These are phyloP conservation scores for Pythium volutum DNA, from an alignment of 352 stramenopile genomes.

Conservation along the genomic window DNA sequence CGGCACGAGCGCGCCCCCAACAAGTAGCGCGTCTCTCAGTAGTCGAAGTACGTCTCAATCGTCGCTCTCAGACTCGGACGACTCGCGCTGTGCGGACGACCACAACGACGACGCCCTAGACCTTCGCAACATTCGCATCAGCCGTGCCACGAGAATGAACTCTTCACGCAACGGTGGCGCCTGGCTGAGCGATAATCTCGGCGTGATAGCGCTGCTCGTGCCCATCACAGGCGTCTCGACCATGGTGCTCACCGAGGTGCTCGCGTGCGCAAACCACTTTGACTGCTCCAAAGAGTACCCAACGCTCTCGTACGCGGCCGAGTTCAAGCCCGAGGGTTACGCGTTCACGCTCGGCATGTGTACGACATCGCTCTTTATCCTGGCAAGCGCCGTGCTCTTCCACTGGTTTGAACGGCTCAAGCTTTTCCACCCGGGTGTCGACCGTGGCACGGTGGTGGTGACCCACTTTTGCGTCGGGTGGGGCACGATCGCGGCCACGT, in stretches of 20 bases:
- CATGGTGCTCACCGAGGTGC: conserved; percentile 64
- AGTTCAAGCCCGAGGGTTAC: conserved; percentile 63
- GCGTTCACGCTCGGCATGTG: conserved; percentile 80
- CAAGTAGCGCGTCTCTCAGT: neutral
- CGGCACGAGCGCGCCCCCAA: conserved; percentile 5
- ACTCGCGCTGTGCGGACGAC: conserved; percentile 4
- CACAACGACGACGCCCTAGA: no score
- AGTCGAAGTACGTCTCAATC: conserved; percentile 14
- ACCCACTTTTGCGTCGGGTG: conserved; percentile 25
- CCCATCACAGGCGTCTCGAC: conserved; percentile 66
- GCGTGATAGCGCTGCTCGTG: conserved; percentile 66
- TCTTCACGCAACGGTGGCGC: neutral
- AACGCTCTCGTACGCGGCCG: conserved; percentile 83
- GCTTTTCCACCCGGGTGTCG: conserved; percentile 19
- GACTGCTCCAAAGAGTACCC: conserved; percentile 69
- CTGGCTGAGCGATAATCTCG: conserved; percentile 52
- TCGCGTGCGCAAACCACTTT: conserved; percentile 75
- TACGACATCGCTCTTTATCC: conserved; percentile 71
- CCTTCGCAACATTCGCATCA: neutral
- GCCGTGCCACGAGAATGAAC: neutral
- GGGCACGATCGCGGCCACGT: conserved; percentile 34
- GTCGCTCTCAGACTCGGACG: conserved; percentile 10
- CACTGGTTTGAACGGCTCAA: conserved; percentile 65
- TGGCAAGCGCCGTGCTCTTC: conserved; percentile 51
- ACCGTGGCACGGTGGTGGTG: conserved; percentile 6